Base-by-base conservation (phyloP, 2,329 filamentous ascomycete genomes). In the Claviceps quebecensis region DNA sequence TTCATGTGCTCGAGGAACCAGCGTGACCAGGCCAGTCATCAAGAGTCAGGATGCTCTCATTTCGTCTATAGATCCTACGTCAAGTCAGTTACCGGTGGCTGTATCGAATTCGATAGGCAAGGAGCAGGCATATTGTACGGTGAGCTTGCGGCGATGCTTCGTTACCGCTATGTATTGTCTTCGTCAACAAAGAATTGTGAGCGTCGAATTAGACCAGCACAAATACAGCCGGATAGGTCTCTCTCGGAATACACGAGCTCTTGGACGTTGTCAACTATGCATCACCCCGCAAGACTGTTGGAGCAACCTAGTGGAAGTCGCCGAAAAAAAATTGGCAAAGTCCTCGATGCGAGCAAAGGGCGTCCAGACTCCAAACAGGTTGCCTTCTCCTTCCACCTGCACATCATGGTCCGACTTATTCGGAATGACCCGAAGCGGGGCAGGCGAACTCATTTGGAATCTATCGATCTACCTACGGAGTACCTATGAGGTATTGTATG, bases 101-200 rank as follows among this genome's bases (percentile, higher is more conserved):
- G 50, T n/a, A 57, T 9, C 29, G 11, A 56, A 57, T 51, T 67
- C 63, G 29, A 57, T 39, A 45, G 63, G 63, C 49, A 58, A 56
- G 14, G 60, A 57, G 56, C 60, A 63, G 45, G 61, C 56, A 58
- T 60, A 66, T 55, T 66, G 63, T 51, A 62, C 57, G 51, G 67
- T 61, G 44, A 67, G 61, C 2, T 65, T 52, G 55, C 57, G 57
- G 8, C 29, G 29, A 34, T 34, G 9, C 9, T 34, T 34, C 9
- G 8, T 11, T 34, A 34, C 29, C 29, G 29, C 5, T 1, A 23
- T n/a, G 1, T 26, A 34, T 11, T 11, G 50, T 65, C 39, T n/a
- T 63, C 52, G 49, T 68, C 61, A 34, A 67, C 61, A 40, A 67
- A 61, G 44, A 67, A 11, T 34, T 34, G 29, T 34, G 29, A 34